These are phyloP conservation scores for Hypoxylon sp. DNA, from an alignment of 2,329 filamentous ascomycete species.

Conservation along the genomic window DNA sequence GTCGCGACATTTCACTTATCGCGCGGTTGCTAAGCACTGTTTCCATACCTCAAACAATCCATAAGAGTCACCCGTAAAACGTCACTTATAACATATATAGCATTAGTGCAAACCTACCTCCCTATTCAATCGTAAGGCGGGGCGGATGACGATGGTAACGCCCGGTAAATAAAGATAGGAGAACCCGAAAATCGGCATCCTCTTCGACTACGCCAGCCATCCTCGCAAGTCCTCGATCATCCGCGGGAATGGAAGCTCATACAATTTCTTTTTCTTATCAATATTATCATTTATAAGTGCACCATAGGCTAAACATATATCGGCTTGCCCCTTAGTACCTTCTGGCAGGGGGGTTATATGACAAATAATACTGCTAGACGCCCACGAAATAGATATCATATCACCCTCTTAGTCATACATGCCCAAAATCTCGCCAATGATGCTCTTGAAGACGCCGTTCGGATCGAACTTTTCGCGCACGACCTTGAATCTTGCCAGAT, in stretches of 20 bases:
- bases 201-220: background rate
- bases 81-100: background rate
- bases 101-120: background rate
- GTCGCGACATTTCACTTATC: background rate
- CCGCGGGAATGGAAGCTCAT: background rate
- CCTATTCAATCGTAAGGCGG: no score
- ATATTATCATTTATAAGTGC: slow-evolving; percentile 21
- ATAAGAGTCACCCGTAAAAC: background rate
- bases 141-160: no score
- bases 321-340: background rate
- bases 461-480: slow-evolving; percentile 62
- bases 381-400: background rate
- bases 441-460: slow-evolving; percentile 59
- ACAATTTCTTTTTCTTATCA: slow-evolving; percentile 12
- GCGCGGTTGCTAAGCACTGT: background rate
- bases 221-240: background rate
- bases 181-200: no score
- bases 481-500: slow-evolving; percentile 61
- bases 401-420: slow-evolving; percentile 51
- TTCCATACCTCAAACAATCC: background rate
- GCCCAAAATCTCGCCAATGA: slow-evolving; percentile 62
- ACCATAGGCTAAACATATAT: slow-evolving; percentile 15
- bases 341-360: background rate
- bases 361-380: background rate
- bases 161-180: no score